Conservation (phyloP, 352 stramenopile genomes). For the Saprolegnia diclina region DNA sequence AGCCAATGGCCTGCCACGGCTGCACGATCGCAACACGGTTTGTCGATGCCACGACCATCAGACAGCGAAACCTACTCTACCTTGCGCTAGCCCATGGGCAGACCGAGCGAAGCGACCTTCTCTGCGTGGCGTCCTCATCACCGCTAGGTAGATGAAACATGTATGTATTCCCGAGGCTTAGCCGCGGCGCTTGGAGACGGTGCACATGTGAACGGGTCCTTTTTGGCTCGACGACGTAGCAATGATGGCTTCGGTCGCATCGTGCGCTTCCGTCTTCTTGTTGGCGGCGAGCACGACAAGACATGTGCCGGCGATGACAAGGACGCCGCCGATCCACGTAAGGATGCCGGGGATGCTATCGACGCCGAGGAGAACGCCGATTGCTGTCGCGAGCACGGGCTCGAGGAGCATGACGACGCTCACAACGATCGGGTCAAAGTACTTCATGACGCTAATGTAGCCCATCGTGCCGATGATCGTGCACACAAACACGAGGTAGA, state of each 20-base stretch:
- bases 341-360: slow-evolving; percentile 59
- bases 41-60: too few relatives aligned
- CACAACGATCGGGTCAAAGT: slow-evolving; percentile 88
- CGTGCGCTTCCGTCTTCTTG: slow-evolving; percentile 71
- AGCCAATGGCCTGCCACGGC: not conserved
- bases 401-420: slow-evolving; percentile 84
- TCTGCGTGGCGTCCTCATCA: too few relatives aligned
- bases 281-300: slow-evolving; percentile 71
- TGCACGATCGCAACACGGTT: too few relatives aligned
- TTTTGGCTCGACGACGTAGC: slow-evolving; percentile 24
- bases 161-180: not conserved
- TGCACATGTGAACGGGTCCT: slow-evolving; percentile 10
- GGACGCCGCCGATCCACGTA: slow-evolving; percentile 62
- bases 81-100: too few relatives aligned
- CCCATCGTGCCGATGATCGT: slow-evolving; percentile 85
- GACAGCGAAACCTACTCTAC: too few relatives aligned
- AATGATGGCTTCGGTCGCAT: slow-evolving; percentile 69
- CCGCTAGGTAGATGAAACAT: too few relatives aligned
- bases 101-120: too few relatives aligned
- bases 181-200: not conserved
- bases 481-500: slow-evolving; percentile 83
- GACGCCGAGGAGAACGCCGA: slow-evolving; percentile 69
- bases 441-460: slow-evolving; percentile 90
- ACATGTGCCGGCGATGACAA: slow-evolving; percentile 75
- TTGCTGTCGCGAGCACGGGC: slow-evolving; percentile 72